A percentile compares a stretch with the other conserved stretches of the same genome.
Conservation (phyloP, 140 eudicot species). For the Cichorium intybus region DNA sequence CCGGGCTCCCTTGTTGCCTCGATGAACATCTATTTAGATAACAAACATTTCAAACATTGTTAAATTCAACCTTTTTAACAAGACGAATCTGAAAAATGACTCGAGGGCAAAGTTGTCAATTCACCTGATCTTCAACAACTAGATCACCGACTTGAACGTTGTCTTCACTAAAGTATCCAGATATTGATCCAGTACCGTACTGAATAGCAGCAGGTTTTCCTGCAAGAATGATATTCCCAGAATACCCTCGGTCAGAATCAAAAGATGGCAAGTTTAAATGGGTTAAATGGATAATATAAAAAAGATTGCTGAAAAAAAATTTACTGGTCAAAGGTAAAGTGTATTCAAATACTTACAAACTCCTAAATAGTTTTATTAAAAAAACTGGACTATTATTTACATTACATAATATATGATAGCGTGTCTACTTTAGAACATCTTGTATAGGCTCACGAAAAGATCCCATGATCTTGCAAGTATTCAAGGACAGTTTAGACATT, state of each 20-base stretch:
- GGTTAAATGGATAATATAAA: not conserved
- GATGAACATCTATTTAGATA: slow-evolving; percentile 45
- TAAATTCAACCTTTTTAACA: not conserved
- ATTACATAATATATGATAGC: too few relatives aligned
- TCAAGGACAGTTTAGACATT: not conserved
- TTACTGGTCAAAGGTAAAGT: not conserved
- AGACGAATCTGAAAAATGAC: not conserved
- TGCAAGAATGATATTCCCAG: slow-evolving; percentile 13
- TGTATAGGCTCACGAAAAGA: not conserved
- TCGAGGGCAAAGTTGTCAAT: not conserved
- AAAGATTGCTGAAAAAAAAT: too few relatives aligned
- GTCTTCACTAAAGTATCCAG: slow-evolving; percentile 85
- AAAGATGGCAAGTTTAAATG: not conserved
- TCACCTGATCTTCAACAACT: slow-evolving; percentile 69
- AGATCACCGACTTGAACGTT: slow-evolving; percentile 74
- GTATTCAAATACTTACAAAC: not conserved
- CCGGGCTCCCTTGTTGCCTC: slow-evolving; percentile 69
- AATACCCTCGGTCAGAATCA: not conserved
- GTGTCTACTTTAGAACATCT: not conserved
- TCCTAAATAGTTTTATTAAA: not conserved
- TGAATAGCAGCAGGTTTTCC: slow-evolving; percentile 56
- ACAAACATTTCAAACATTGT: not conserved
- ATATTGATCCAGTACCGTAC: slow-evolving; percentile 70
- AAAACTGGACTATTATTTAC: not conserved
- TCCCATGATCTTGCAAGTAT: not conserved